These are phyloP conservation scores for Clarireedia homoeocarpa DNA, from an alignment of 2,329 filamentous ascomycete species.

Conservation along the genomic window DNA sequence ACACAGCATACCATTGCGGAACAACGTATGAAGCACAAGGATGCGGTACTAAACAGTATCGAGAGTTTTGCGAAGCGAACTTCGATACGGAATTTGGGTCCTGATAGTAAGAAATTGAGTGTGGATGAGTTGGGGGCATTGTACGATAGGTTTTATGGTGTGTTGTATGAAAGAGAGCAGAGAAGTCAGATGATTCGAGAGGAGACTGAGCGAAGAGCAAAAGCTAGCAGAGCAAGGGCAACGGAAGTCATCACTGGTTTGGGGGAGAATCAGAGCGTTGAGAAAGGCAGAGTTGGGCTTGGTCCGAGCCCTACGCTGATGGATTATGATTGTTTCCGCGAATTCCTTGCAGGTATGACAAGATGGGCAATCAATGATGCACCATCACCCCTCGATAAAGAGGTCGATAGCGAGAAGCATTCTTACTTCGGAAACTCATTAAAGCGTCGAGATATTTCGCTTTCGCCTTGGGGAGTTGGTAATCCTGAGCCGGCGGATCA, in stretches of 20 bases:
- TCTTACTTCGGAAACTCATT: constrained; percentile 54
- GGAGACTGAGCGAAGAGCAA: constrained; percentile 58
- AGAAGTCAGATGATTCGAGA: constrained; percentile 70
- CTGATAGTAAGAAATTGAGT: constrained; percentile 86
- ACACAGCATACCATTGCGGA: constrained; percentile 90
- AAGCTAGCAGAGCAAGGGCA: constrained; percentile 50
- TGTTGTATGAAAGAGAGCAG: constrained; percentile 87
- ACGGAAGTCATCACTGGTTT: constrained; percentile 36
- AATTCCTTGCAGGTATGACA: constrained; percentile 82
- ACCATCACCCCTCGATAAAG: constrained; percentile 49
- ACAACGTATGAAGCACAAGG: constrained; percentile 84
- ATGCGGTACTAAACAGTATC: constrained; percentile 88
- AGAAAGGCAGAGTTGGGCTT: constrained; percentile 80
- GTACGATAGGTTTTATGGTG: constrained; percentile 89
- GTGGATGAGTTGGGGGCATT: constrained; percentile 79
- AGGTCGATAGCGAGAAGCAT: constrained; percentile 45
- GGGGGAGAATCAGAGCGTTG: constrained; percentile 46
- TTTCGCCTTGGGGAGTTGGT: constrained; percentile 47
- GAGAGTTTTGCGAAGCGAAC: constrained; percentile 97
- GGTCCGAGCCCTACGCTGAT: constrained; percentile 87
- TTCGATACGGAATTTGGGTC: constrained; percentile 88
- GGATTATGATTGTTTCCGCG: constrained; percentile 94
- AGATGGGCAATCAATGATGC: constrained; percentile 92
- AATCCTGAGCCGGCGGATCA: constrained; percentile 74
- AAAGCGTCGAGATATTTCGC: constrained; percentile 29